Evolutionary conservation across 2,329 filamentous ascomycete species (phyloP).

Genomic region (Fusarium tuaranense): DNA sequence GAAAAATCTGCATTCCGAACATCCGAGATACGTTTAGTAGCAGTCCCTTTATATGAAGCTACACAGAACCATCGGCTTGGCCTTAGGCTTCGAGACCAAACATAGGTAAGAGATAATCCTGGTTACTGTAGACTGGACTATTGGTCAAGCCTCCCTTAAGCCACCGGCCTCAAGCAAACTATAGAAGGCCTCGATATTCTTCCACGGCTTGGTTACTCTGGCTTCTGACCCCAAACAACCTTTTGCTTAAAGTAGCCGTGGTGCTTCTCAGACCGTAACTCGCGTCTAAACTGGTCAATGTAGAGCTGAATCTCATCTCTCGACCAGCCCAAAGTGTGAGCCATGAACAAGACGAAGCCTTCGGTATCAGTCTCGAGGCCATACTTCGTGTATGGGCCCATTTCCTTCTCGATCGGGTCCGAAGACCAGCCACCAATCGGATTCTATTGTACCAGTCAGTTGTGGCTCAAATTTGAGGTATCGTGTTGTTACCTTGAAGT

Average conservation of each 20-base stretch:
- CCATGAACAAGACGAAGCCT: slow-evolving; percentile 50
- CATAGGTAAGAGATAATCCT: too few species aligned
- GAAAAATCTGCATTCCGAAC: too few species aligned
- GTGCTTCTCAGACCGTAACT: slow-evolving; percentile 44
- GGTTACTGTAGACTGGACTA: too few species aligned
- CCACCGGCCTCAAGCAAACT: too few species aligned
- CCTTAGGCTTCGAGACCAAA: too few species aligned
- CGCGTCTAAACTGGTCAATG: slow-evolving; percentile 48
- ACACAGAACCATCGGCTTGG: too few species aligned
- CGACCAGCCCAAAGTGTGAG: slow-evolving; percentile 51
- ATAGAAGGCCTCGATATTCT: too few species aligned
- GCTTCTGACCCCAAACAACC: slow-evolving; percentile 52
- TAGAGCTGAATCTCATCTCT: slow-evolving; percentile 50
- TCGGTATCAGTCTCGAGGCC: slow-evolving; percentile 52
- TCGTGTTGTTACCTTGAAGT: slow-evolving; percentile 25
- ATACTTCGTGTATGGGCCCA: slow-evolving; percentile 45
- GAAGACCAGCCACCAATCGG: slow-evolving; percentile 35
- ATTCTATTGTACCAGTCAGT: slow-evolving; percentile 12
- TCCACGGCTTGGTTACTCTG: too few species aligned
- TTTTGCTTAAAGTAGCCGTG: slow-evolving; percentile 48
- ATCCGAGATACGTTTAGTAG: too few species aligned
- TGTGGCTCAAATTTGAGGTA: accelerated
- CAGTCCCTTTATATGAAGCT: too few species aligned
- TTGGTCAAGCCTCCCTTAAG: background rate
- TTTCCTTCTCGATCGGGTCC: slow-evolving; percentile 27